phyloP scores from a whole-genome alignment of 139 green algal species.

The Coelastrella sp. region DNA sequence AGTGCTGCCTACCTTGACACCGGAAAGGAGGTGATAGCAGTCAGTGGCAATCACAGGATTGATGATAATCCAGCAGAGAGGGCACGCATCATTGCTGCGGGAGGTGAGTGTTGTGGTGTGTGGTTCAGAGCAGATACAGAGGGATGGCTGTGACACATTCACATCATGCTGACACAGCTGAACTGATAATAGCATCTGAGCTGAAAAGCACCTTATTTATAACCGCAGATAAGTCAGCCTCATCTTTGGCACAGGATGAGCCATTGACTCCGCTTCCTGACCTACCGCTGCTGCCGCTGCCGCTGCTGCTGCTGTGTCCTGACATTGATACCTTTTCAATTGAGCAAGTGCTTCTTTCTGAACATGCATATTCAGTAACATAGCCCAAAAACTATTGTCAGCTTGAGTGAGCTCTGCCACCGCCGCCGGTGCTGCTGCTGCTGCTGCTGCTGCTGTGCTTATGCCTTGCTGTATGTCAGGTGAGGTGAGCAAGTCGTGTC shows the following conservation, averaged over 20 bases:
- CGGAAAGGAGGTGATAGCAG: constrained; percentile 72
- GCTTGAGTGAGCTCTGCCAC: background rate
- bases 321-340: no score
- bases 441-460: background rate
- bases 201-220: no score
- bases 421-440: background rate
- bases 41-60: constrained; percentile 80
- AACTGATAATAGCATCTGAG: no score
- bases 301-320: background rate
- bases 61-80: constrained; percentile 78
- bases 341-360: no score
- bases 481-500: constrained; percentile 51
- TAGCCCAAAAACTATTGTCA: no score
- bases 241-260: no score
- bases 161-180: no score
- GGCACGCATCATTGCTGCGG: constrained; percentile 66
- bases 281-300: background rate
- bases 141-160: no score
- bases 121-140: background rate
- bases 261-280: no score
- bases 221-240: no score
- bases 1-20: constrained; percentile 86
- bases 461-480: constrained; percentile 7
- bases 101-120: constrained; percentile 39
- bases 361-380: background rate